Conservation (phyloP, 495 filamentous ascomycete species). For the Penicillium bovifimosum region DNA sequence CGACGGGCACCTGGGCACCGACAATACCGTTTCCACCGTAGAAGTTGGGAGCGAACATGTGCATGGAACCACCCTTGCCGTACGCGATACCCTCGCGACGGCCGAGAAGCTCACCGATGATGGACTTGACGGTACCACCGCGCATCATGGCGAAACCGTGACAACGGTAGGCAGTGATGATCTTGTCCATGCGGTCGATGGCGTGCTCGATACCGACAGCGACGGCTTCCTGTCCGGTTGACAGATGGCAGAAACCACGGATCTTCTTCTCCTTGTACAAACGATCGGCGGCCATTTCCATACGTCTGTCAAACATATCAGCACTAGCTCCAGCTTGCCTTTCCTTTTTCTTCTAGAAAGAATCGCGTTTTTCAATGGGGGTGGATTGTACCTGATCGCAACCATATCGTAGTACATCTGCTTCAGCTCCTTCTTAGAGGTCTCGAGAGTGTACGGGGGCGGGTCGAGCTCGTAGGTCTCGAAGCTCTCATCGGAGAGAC, state of each 20-base stretch:
- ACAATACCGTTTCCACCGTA: conserved; percentile 99
- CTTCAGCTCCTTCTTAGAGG: conserved; percentile 96
- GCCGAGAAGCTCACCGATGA: conserved; percentile 94
- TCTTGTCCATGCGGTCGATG: conserved; percentile 80
- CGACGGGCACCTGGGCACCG: conserved; percentile 96
- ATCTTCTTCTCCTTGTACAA: conserved; percentile 99
- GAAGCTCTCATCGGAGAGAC: conserved; percentile 94
- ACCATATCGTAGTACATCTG: conserved; percentile 99
- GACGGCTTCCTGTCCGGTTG: conserved; percentile 95
- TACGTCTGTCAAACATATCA: conserved; percentile 56
- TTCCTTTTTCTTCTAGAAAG: too few species aligned
- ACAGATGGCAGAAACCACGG: conserved; percentile 98
- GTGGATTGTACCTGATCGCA: conserved; percentile 60
- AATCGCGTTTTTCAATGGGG: conserved; percentile 1
- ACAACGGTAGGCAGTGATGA: conserved; percentile 98
- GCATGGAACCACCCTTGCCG: conserved; percentile 98
- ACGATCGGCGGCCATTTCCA: conserved; percentile 98
- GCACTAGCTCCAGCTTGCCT: too few species aligned
- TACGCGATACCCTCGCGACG: conserved; percentile 94
- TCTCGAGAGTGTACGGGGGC: conserved; percentile 80
- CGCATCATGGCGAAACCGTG: conserved; percentile 98
- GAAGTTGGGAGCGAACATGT: conserved; percentile 98
- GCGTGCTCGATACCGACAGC: conserved; percentile 96
- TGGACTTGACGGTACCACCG: conserved; percentile 81
- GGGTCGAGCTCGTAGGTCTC: conserved; percentile 99